These are phyloP conservation scores for Mycena belliarum DNA, from an alignment of 768 basidiomycete species.

Conservation along the genomic window DNA sequence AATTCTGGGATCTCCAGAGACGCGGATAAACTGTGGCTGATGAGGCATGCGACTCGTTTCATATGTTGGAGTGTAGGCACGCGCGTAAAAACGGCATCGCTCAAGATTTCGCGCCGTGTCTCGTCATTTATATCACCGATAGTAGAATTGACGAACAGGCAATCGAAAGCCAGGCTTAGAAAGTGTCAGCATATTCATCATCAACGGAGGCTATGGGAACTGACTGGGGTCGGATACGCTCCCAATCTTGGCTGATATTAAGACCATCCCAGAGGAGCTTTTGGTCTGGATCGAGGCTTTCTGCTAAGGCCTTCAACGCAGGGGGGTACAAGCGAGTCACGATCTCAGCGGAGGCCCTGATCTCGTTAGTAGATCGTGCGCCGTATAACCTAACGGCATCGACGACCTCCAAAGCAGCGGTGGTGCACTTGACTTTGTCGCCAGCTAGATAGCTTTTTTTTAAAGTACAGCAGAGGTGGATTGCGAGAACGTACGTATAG, in stretches of 20 bases:
- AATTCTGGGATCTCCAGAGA: slow-evolving; percentile 25
- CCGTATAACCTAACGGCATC: slow-evolving; percentile 59
- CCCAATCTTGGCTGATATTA: slow-evolving; percentile 26
- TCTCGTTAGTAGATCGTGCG: slow-evolving; percentile 34
- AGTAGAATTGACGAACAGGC: slow-evolving; percentile 42
- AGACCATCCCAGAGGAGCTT: slow-evolving; percentile 44
- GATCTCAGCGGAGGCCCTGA: slow-evolving; percentile 40
- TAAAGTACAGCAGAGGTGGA: not conserved
- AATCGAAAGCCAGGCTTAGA: slow-evolving; percentile 40
- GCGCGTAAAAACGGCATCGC: slow-evolving; percentile 31
- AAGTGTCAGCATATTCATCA: not conserved
- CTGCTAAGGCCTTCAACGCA: slow-evolving; percentile 42
- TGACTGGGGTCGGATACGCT: slow-evolving; percentile 30
- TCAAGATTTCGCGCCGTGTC: slow-evolving; percentile 35
- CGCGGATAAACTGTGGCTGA: slow-evolving; percentile 36
- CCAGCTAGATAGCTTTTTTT: slow-evolving; percentile 37
- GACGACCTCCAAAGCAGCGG: slow-evolving; percentile 56
- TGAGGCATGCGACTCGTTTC: slow-evolving; percentile 38
- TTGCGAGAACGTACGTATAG: slow-evolving; percentile 44
- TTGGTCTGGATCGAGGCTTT: slow-evolving; percentile 44
- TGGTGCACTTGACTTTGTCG: slow-evolving; percentile 32
- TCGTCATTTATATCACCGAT: slow-evolving; percentile 28
- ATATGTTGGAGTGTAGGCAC: slow-evolving; percentile 30
- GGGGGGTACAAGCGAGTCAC: slow-evolving; percentile 44
- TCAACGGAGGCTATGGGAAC: slow-evolving; percentile 20